Percentiles rank a stretch among this genome's conserved stretches.
These are phyloP conservation scores for Xylariaceae sp. DNA, from an alignment of 2,329 filamentous ascomycete genomes.

Conservation along the genomic window DNA sequence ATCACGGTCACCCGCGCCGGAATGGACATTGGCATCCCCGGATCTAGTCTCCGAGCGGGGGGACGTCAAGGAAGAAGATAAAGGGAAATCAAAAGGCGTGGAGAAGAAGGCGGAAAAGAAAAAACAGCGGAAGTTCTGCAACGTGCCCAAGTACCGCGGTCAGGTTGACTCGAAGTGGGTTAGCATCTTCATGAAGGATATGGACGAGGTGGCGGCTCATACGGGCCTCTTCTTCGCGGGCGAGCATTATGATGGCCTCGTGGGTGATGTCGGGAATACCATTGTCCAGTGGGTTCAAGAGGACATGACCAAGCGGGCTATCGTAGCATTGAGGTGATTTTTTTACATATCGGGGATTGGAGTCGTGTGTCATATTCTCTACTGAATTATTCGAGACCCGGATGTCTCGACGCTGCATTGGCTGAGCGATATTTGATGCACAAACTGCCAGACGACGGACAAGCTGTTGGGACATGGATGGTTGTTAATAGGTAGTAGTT, in stretches of 20 bases:
- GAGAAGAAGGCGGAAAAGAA: conserved; percentile 20
- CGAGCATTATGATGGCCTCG: conserved; percentile 67
- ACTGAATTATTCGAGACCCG: not conserved
- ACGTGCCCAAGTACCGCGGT: conserved; percentile 53
- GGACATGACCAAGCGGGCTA: conserved; percentile 44
- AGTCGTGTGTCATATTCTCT: too few species aligned
- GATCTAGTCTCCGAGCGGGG: not conserved
- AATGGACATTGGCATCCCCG: conserved; percentile 10
- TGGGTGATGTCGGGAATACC: conserved; percentile 64
- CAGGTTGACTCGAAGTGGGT: conserved; percentile 68
- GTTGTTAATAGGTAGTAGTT: not conserved
- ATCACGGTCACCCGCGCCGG: not conserved
- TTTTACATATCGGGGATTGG: too few species aligned
- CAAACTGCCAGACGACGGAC: not conserved
- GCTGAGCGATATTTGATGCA: too few species aligned
- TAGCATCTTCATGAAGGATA: conserved; percentile 70
- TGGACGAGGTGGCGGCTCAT: conserved; percentile 82
- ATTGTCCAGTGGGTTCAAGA: conserved; percentile 67
- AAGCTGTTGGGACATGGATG: not conserved
- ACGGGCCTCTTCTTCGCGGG: conserved; percentile 73
- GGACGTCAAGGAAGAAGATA: not conserved
- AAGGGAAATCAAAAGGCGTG: not conserved
- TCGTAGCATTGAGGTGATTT: conserved; percentile 14
- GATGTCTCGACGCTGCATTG: too few species aligned
- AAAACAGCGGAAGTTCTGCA: conserved; percentile 73